Conservation (phyloP, 331 rosid genomes). For the Prunus yedoensis region DNA sequence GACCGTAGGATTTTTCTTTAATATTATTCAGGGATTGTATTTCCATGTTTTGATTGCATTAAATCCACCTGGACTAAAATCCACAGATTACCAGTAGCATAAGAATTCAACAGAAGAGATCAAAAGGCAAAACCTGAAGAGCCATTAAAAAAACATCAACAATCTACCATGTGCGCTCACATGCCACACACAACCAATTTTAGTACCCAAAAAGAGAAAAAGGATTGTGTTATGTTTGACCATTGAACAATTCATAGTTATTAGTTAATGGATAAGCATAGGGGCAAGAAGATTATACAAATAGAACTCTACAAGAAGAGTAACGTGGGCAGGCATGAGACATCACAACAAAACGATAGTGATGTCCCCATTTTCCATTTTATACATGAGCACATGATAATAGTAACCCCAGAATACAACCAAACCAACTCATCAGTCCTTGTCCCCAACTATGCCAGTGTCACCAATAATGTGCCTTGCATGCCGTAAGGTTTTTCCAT, state of each 20-base stretch:
- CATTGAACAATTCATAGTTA: neutral
- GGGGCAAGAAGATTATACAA: constrained; percentile 13
- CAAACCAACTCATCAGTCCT: too few relatives aligned
- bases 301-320: constrained; percentile 25
- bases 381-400: constrained; percentile 33
- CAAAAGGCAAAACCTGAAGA: neutral
- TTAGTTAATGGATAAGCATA: neutral
- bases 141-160: neutral
- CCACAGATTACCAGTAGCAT: neutral
- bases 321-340: constrained; percentile 17
- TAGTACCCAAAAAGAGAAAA: neutral
- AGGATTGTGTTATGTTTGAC: neutral
- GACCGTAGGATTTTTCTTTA: too few relatives aligned
- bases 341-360: constrained; percentile 8
- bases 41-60: too few relatives aligned
- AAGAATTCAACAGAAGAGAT: neutral
- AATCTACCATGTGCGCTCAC: neutral
- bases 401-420: constrained; percentile 33
- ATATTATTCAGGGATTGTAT: too few relatives aligned
- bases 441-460: constrained; percentile 20
- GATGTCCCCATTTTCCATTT: constrained; percentile 24
- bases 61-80: neutral
- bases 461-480: constrained; percentile 10
- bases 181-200: neutral
- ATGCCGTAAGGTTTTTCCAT: neutral